Percentiles rank a stretch among this genome's conserved stretches.
Evolutionary conservation across 176 grass and related monocot species (phyloP).

Genomic region (Rhynchospora tenuis): DNA sequence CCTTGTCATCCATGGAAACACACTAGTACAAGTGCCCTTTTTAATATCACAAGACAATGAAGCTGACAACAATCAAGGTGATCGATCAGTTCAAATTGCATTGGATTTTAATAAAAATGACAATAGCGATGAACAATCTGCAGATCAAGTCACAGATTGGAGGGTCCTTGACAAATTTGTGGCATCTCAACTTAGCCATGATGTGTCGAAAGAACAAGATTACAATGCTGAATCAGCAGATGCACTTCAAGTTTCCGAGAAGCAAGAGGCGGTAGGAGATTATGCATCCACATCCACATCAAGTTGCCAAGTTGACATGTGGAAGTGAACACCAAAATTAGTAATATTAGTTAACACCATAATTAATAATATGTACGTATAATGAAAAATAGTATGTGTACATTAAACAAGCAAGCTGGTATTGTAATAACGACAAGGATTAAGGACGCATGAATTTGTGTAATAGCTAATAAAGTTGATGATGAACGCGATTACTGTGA

Average conservation of each 20-base stretch:
- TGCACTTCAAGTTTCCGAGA: constrained; percentile 56
- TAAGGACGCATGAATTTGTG: background rate
- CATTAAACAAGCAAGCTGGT: constrained; percentile 15
- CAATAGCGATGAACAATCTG: constrained; percentile 37
- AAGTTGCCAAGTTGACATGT: constrained; percentile 87
- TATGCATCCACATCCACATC: constrained; percentile 70
- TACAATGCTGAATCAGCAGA: constrained; percentile 44
- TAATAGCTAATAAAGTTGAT: constrained; percentile 15
- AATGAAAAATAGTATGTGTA: constrained; percentile 13
- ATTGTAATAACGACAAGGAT: background rate
- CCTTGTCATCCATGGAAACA: constrained; percentile 38
- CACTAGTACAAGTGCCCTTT: constrained; percentile 33
- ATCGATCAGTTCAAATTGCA: constrained; percentile 16
- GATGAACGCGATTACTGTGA: background rate
- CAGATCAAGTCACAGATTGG: constrained; percentile 60
- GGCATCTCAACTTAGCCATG: constrained; percentile 84
- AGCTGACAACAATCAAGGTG: constrained; percentile 8
- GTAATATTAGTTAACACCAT: constrained; percentile 23
- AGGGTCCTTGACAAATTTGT: constrained; percentile 95
- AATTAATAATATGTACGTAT: constrained; percentile 30
- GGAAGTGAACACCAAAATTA: constrained; percentile 56
- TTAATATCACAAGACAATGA: constrained; percentile 27
- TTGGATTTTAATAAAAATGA: constrained; percentile 31
- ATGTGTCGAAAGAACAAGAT: constrained; percentile 41
- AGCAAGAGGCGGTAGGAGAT: constrained; percentile 50